phyloP scores from a whole-genome alignment of 805 yeast genomes.

The Nakazawaea siamensis region DNA sequence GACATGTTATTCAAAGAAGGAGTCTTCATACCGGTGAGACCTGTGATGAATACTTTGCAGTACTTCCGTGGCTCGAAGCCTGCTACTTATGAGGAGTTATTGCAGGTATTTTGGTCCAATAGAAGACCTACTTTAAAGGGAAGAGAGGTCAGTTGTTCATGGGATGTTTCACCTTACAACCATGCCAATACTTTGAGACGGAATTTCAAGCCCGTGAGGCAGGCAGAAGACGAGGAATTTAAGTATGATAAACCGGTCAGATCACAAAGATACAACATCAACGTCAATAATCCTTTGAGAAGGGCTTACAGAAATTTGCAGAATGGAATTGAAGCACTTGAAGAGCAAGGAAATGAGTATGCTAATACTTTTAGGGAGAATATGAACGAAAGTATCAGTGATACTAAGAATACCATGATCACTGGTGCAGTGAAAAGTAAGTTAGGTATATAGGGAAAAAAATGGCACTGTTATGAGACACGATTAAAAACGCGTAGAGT shows the following conservation, averaged over 20 bases:
- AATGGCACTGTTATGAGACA: too few relatives aligned
- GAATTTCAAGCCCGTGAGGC: too few relatives aligned
- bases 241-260: slow-evolving; percentile 42
- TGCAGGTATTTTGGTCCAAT: slow-evolving; percentile 64
- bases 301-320: slow-evolving; percentile 38
- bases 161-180: slow-evolving; percentile 32
- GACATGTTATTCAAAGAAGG: slow-evolving; percentile 68
- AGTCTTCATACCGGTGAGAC: slow-evolving; percentile 67
- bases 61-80: slow-evolving; percentile 78
- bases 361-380: slow-evolving; percentile 47
- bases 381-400: slow-evolving; percentile 27
- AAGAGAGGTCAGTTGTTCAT: slow-evolving; percentile 51
- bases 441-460: too few relatives aligned
- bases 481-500: too few relatives aligned
- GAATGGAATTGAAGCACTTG: slow-evolving; percentile 43
- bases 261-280: slow-evolving; percentile 1
- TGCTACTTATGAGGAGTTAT: slow-evolving; percentile 56
- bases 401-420: slow-evolving; percentile 6
- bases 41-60: slow-evolving; percentile 67
- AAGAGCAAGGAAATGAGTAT: slow-evolving; percentile 47
- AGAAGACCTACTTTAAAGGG: slow-evolving; percentile 54
- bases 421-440: slow-evolving; percentile 7
- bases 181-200: too few relatives aligned
- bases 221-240: slow-evolving; percentile 16
- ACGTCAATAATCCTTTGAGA: slow-evolving; percentile 10